A percentile compares a stretch with the other conserved stretches of the same genome.
These are phyloP conservation scores for Fusarium napiforme DNA, from an alignment of 2,329 filamentous ascomycete species.

Conservation along the genomic window DNA sequence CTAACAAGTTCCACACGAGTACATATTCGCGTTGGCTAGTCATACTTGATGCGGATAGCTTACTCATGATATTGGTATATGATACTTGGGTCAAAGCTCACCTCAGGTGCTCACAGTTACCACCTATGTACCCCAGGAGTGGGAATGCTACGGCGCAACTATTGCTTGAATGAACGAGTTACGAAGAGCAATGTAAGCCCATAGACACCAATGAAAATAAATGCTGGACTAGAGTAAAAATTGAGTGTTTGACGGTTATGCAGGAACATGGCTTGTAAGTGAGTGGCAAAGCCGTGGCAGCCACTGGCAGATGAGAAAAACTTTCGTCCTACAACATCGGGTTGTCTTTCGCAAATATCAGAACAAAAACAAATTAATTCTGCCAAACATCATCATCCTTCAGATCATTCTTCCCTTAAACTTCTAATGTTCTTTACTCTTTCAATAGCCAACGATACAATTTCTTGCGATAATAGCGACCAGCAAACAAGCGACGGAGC, in stretches of 20 bases:
- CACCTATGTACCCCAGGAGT: too few relatives aligned
- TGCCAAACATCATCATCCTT: rapidly evolving
- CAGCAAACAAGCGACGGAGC: not conserved
- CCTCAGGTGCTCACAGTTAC: too few relatives aligned
- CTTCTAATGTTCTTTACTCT: not conserved
- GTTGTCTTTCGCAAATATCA: not conserved
- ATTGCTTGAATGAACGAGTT: too few relatives aligned
- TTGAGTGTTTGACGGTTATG: not conserved
- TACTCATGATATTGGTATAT: too few relatives aligned
- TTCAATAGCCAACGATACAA: rapidly evolving
- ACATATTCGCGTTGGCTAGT: too few relatives aligned
- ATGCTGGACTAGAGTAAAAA: rapidly evolving
- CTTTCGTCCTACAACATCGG: not conserved
- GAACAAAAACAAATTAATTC: not conserved
- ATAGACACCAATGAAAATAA: too few relatives aligned
- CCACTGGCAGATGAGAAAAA: not conserved
- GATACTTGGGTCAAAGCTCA: too few relatives aligned
- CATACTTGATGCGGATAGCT: too few relatives aligned
- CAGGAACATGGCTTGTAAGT: not conserved
- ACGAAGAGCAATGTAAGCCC: too few relatives aligned
- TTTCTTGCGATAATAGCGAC: rapidly evolving
- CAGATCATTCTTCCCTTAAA: too few relatives aligned
- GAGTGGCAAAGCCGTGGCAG: not conserved
- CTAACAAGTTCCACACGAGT: too few relatives aligned
- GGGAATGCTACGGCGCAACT: too few relatives aligned